Evolutionary conservation across 1,284 basidiomycete genomes (phyloP).

Genomic region (Veloboletus limbatus): DNA sequence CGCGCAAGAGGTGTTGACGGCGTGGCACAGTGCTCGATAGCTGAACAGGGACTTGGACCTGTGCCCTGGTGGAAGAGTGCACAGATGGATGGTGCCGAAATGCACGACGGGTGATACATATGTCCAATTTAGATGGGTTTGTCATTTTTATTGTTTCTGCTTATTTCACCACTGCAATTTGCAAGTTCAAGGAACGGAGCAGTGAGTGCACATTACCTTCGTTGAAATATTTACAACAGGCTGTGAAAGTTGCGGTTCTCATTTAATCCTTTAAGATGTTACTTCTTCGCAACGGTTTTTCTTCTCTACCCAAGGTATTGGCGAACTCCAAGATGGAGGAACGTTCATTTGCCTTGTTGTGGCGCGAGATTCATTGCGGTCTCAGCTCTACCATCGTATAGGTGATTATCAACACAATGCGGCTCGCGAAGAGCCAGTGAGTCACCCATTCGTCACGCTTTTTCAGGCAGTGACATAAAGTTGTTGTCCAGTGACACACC

Average conservation of each 20-base stretch:
- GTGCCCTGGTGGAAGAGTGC: conserved; percentile 67
- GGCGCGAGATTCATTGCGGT: neutral
- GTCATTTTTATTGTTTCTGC: neutral
- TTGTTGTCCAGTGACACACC: too few species aligned
- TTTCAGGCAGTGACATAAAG: too few species aligned
- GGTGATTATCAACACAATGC: too few species aligned
- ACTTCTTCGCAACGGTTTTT: neutral
- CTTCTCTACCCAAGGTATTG: neutral
- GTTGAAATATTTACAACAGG: neutral
- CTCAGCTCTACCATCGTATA: too few species aligned
- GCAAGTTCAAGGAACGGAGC: too few species aligned
- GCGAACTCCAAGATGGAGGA: too few species aligned
- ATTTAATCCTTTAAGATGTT: too few species aligned
- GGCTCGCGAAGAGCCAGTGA: too few species aligned
- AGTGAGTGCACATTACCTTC: too few species aligned
- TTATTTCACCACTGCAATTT: neutral
- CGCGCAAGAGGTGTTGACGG: neutral
- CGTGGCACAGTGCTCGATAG: conserved; percentile 71
- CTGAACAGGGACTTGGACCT: conserved; percentile 85
- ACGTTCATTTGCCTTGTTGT: too few species aligned
- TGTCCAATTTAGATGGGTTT: neutral
- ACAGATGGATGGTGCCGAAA: conserved; percentile 39
- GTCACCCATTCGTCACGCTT: too few species aligned
- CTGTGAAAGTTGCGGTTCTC: neutral
- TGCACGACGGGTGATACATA: conserved; percentile 32